phyloP scores from a whole-genome alignment of 2,329 filamentous ascomycete genomes.

The Neonectria neomacrospora region DNA sequence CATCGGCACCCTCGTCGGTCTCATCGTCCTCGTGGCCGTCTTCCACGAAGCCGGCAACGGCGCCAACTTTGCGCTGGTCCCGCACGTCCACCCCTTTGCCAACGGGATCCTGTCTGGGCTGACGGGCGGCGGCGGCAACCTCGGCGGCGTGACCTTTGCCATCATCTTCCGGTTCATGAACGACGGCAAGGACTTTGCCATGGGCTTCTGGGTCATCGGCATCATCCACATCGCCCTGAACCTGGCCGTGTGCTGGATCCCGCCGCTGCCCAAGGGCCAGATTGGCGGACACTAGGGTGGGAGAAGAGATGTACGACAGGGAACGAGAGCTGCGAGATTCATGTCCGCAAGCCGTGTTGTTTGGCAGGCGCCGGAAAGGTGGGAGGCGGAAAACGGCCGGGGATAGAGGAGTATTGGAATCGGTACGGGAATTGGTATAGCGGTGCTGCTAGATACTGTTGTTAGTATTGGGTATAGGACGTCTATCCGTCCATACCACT shows the following conservation, averaged over 20 bases:
- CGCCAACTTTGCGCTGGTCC: conserved; percentile 85
- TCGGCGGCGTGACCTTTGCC: conserved; percentile 87
- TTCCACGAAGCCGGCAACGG: conserved; percentile 90
- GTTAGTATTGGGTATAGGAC: background rate
- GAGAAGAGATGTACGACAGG: background rate
- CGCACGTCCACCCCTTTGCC: conserved; percentile 84
- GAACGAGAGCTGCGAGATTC: conserved; percentile 5
- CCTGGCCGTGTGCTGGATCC: conserved; percentile 67
- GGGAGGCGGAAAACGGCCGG: background rate
- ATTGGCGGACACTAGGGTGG: conserved; percentile 43
- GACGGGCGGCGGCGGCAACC: conserved; percentile 82
- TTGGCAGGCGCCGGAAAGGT: conserved; percentile 10
- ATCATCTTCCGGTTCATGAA: conserved; percentile 81
- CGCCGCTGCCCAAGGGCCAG: conserved; percentile 63
- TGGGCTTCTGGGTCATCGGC: conserved; percentile 84
- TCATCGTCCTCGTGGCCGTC: conserved; percentile 80
- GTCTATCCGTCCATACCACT: background rate
- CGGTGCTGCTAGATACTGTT: background rate
- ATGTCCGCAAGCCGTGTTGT: conserved; percentile 3
- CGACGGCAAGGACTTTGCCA: conserved; percentile 72
- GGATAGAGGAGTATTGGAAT: background rate
- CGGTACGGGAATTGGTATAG: background rate
- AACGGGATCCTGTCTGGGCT: conserved; percentile 83
- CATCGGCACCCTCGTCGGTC: conserved; percentile 74
- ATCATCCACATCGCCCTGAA: conserved; percentile 78